Conservation (phyloP, 352 stramenopile species). For the Pythium sp. region DNA sequence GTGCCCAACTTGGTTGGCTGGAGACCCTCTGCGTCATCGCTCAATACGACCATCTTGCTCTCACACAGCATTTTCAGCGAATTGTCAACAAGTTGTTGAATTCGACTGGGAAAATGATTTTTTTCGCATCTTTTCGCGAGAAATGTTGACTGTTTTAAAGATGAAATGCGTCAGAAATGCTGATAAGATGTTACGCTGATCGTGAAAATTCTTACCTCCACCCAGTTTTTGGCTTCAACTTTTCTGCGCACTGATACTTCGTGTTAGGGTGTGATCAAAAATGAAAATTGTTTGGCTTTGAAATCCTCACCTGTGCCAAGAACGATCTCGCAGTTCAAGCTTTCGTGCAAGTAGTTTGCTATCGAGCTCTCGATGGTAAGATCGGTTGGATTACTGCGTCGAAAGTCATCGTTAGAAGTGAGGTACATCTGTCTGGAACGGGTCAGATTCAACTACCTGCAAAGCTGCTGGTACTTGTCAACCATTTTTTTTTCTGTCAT, state of each 20-base stretch:
- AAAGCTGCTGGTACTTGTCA: slow-evolving; percentile 21
- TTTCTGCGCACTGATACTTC: slow-evolving; percentile 24
- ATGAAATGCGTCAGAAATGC: background rate
- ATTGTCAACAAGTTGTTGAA: slow-evolving; percentile 19
- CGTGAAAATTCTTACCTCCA: slow-evolving; percentile 11
- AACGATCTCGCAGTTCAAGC: slow-evolving; percentile 19
- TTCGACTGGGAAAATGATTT: background rate
- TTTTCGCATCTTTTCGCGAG: slow-evolving; percentile 6
- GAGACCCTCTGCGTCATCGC: slow-evolving; percentile 26
- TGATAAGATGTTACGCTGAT: background rate
- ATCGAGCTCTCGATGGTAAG: slow-evolving; percentile 18
- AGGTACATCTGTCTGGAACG: background rate
- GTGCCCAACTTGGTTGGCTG: slow-evolving; percentile 29
- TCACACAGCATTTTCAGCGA: slow-evolving; percentile 35
- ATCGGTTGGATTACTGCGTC: slow-evolving; percentile 10
- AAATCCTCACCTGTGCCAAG: slow-evolving; percentile 17
- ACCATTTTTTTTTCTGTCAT: slow-evolving; percentile 27
- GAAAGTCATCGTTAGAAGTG: background rate
- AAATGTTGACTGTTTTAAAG: slow-evolving; percentile 12
- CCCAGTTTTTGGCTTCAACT: slow-evolving; percentile 21
- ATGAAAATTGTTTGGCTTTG: no score
- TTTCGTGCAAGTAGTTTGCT: slow-evolving; percentile 4
- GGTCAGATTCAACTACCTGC: slow-evolving; percentile 14
- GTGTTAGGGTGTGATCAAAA: background rate
- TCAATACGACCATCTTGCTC: slow-evolving; percentile 23